These are phyloP conservation scores for Epichloe hybrida DNA, from an alignment of 2,329 filamentous ascomycete genomes.

Conservation along the genomic window DNA sequence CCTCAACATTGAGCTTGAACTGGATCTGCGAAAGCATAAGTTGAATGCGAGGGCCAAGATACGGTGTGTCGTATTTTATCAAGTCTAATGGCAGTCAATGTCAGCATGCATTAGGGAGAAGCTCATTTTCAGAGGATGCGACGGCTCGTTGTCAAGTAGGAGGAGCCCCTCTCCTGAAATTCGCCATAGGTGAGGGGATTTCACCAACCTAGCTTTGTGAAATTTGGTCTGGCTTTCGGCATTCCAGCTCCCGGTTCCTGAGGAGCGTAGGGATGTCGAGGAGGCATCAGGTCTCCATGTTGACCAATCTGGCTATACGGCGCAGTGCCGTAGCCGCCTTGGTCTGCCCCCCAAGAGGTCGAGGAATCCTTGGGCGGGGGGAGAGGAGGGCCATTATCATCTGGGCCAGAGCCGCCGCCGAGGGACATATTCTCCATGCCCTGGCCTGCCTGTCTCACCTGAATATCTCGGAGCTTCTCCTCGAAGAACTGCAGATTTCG, in stretches of 20 bases:
- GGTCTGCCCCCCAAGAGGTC: constrained; percentile 32
- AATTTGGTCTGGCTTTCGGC: constrained; percentile 73
- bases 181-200: background rate
- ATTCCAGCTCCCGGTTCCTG: constrained; percentile 48
- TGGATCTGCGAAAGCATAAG: constrained; percentile 97
- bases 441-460: constrained; percentile 62
- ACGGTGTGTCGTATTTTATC: constrained; percentile 95
- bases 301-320: constrained; percentile 46
- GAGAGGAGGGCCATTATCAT: constrained; percentile 32
- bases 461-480: constrained; percentile 76
- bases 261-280: constrained; percentile 64
- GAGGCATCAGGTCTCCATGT: constrained; percentile 64
- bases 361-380: constrained; percentile 59
- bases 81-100: constrained; percentile 48
- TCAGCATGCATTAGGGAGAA: background rate
- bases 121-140: background rate
- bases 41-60: constrained; percentile 93
- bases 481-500: constrained; percentile 94
- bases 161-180: background rate
- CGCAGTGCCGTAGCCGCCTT: constrained; percentile 45
- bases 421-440: constrained; percentile 56
- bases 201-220: constrained; percentile 79
- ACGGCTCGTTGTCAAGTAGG: background rate
- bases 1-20: constrained; percentile 97
- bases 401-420: constrained; percentile 24